phyloP scores from a whole-genome alignment of 192 early-diverging fungal genomes.

The Umbelopsis vinacea region DNA sequence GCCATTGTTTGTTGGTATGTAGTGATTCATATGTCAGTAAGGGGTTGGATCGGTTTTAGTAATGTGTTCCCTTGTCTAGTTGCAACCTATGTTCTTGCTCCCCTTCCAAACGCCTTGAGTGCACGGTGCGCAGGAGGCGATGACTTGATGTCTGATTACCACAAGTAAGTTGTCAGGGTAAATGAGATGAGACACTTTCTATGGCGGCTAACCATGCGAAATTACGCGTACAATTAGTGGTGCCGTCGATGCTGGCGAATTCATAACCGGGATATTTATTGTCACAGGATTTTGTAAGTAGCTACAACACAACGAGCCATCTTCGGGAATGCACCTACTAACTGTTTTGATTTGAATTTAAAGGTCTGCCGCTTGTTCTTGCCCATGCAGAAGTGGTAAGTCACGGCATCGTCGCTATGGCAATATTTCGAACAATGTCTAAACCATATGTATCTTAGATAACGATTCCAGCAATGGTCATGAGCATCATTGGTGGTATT shows the following conservation, averaged over 20 bases:
- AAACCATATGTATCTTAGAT: constrained; percentile 54
- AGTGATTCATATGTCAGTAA: background rate
- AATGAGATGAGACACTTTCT: constrained; percentile 17
- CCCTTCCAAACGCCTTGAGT: constrained; percentile 88
- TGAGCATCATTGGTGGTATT: constrained; percentile 90
- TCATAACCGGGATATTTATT: constrained; percentile 90
- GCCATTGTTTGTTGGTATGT: constrained; percentile 82
- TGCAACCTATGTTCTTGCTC: constrained; percentile 90
- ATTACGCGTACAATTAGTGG: constrained; percentile 26
- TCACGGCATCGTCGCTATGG: too few relatives aligned
- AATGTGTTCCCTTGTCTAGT: constrained; percentile 46
- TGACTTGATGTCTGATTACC: constrained; percentile 71
- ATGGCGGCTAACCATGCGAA: background rate
- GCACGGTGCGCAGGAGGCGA: constrained; percentile 69
- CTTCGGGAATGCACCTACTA: background rate
- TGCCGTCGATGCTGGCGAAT: constrained; percentile 73
- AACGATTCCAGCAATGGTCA: constrained; percentile 80
- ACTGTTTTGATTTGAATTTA: constrained; percentile 9
- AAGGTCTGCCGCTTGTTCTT: constrained; percentile 76
- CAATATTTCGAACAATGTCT: too few relatives aligned
- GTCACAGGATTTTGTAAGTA: constrained; percentile 86
- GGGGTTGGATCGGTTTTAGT: background rate
- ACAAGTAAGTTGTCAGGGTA: constrained; percentile 41
- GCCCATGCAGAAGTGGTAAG: constrained; percentile 80
- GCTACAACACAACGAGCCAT: background rate